phyloP scores from a whole-genome alignment of 768 basidiomycete genomes.

The Mycena rosella region DNA sequence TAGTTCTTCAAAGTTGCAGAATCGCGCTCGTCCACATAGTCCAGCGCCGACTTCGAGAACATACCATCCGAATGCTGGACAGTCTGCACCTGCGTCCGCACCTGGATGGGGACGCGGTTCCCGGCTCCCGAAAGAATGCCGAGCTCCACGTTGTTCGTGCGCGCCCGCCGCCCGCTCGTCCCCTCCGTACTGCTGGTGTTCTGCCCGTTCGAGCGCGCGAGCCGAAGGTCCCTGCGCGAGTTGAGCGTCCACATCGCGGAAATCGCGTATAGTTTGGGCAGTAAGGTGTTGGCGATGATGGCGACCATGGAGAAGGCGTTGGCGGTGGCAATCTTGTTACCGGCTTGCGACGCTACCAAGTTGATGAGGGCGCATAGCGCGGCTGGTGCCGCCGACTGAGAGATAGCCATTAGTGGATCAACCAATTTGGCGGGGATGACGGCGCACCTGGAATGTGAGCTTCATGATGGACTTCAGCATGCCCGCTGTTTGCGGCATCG shows the following conservation, averaged over 20 bases:
- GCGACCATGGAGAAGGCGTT: not conserved
- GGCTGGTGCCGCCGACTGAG: not conserved
- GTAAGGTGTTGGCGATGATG: not conserved
- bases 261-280: constrained; percentile 7
- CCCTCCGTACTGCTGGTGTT: not conserved
- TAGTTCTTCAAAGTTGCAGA: no score
- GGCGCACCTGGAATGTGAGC: not conserved
- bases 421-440: not conserved
- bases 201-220: not conserved
- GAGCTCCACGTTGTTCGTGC: not conserved
- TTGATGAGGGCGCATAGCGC: not conserved
- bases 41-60: not conserved
- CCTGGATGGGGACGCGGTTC: not conserved
- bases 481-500: not conserved
- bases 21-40: not conserved
- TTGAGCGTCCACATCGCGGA: constrained; percentile 19
- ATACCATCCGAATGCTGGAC: no score
- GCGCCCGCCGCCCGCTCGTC: not conserved
- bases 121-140: not conserved
- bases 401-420: not conserved
- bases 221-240: not conserved
- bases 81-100: not conserved
- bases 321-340: not conserved
- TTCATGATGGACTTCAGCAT: not conserved
- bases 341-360: not conserved